Evolutionary conservation across 331 rosid species (phyloP).

Genomic region (Prunus yedoensis): DNA sequence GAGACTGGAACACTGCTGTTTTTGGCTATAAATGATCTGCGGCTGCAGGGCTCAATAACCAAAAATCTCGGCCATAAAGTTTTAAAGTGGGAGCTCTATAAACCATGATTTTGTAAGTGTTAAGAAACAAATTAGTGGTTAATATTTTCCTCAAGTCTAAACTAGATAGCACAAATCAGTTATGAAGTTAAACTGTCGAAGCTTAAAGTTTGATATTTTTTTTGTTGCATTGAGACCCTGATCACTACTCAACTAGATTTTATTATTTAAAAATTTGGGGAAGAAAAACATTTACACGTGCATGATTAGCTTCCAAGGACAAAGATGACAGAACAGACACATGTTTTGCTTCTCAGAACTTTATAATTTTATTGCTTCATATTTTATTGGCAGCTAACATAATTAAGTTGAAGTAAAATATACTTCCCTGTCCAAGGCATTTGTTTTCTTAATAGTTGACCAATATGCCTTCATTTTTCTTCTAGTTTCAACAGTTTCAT

Average conservation of each 20-base stretch:
- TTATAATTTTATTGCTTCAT: conserved; percentile 5
- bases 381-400: not conserved
- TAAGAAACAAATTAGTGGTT: not conserved
- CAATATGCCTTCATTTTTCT: too few relatives aligned
- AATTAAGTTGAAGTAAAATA: too few relatives aligned
- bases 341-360: conserved; percentile 10
- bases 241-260: not conserved
- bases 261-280: not conserved
- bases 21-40: not conserved
- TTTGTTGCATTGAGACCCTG: not conserved
- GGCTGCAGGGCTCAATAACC: not conserved
- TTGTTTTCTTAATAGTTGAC: too few relatives aligned
- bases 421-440: conserved; percentile 9
- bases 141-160: not conserved
- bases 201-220: not conserved
- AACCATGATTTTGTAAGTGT: not conserved
- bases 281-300: conserved; percentile 31
- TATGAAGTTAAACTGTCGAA: not conserved
- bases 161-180: not conserved
- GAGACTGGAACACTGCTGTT: not conserved
- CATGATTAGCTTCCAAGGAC: conserved; percentile 30
- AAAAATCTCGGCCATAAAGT: not conserved
- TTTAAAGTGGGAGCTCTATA: conserved; percentile 4
- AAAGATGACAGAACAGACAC: conserved; percentile 16
- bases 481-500: not conserved